Base-by-base conservation (phyloP, 2,329 filamentous ascomycete genomes). In the Paraconiothyrium sp. region DNA sequence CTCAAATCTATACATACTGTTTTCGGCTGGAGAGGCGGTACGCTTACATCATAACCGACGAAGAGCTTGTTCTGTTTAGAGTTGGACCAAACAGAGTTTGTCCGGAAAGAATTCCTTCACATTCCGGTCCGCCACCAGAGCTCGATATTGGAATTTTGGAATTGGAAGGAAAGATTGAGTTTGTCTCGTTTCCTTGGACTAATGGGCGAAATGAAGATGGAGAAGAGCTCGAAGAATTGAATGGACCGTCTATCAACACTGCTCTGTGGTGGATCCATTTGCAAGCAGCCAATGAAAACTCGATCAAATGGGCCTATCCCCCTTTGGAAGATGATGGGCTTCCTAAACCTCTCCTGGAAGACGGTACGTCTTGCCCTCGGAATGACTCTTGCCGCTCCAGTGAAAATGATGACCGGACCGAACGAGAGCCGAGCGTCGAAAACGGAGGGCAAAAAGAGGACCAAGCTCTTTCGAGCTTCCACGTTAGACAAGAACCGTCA, bases 181-280 rank as follows among this genome's bases (percentile, higher is more conserved):
- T 48, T 16, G 46, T 48, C 5, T 48, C 46, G 5, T 7, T 48
- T 3, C 46, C 46, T 4, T 48, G 46, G 46, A 30, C 24, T 14
- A 48, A 48, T 48, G 46, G 46, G 2, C 46, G 24, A 7, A 46
- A 24, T 13, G 43, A 46, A 46, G n/a, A 22, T 3, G 43, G 43
- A 24, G 22, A 11, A 5, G 43, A 46, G 43, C 43, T 46, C 43
- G 43, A n/a, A 7, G 43, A 24, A 24, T n/a, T n/a, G 11, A 30
- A 48, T 22, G 46, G 24, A 11, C 13, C 27, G 46, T 48, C 46
- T 16, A 11, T 48, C 22, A 48, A 48, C 46, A 48, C 46, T 9
- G 46, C 46, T 48, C 46, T 48, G 16, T 48, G 46, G 46, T 48
- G 46, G 46, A 11, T 48, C 4, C 46, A 48, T 48, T 30, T 48